These are phyloP conservation scores for Arabidopsis hybrid DNA, from an alignment of 441 rosid species.

Conservation along the genomic window DNA sequence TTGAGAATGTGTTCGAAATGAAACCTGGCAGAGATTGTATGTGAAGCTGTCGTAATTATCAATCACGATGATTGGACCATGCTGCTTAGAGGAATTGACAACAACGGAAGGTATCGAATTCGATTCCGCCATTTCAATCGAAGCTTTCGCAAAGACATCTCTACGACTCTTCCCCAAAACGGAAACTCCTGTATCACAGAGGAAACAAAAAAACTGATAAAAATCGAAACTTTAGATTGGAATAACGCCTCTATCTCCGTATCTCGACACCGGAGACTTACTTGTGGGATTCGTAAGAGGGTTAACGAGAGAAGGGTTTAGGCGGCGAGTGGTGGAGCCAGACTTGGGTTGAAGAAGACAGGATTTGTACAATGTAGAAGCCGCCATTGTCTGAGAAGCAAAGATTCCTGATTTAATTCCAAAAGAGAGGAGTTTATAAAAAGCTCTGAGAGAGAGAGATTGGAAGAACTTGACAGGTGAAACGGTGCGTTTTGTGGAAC, in stretches of 20 bases:
- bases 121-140: too few species aligned
- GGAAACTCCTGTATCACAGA: too few species aligned
- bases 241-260: background rate
- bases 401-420: conserved; percentile 22
- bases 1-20: too few species aligned
- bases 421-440: conserved; percentile 20
- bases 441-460: conserved; percentile 39
- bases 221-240: background rate
- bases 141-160: too few species aligned
- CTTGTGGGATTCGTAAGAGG: conserved; percentile 45
- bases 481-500: conserved; percentile 37
- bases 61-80: too few species aligned
- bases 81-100: too few species aligned
- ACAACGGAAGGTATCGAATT: too few species aligned
- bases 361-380: conserved; percentile 38
- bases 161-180: too few species aligned
- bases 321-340: conserved; percentile 29
- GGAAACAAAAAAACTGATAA: too few species aligned
- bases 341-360: conserved; percentile 42
- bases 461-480: conserved; percentile 41
- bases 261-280: conserved; percentile 11
- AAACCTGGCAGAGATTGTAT: too few species aligned
- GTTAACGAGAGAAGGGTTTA: conserved; percentile 31
- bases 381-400: conserved; percentile 44
- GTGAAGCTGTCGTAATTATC: too few species aligned